Percentiles rank a stretch among this genome's conserved stretches.
These are phyloP conservation scores for Curvularia verruculosa DNA, from an alignment of 2,329 filamentous ascomycete species.

Conservation along the genomic window DNA sequence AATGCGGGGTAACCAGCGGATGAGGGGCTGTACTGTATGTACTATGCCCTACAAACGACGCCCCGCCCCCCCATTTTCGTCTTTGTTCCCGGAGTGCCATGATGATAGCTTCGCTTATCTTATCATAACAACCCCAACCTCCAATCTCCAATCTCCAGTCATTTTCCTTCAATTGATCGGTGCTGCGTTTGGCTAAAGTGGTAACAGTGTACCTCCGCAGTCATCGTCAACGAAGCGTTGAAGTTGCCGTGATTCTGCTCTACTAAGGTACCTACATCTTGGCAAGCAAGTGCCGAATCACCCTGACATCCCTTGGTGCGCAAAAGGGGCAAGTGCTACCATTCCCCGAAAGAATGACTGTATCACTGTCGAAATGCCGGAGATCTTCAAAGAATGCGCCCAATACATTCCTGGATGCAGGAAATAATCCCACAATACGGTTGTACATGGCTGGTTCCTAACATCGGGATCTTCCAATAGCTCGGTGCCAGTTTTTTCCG, in stretches of 20 bases:
- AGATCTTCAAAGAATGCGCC: constrained; percentile 24
- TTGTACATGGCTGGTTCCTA: not conserved
- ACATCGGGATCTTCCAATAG: not conserved
- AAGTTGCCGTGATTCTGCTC: not conserved
- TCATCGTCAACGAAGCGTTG: not conserved
- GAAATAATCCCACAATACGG: constrained; percentile 26
- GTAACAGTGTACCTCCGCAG: not conserved
- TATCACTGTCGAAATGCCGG: constrained; percentile 18
- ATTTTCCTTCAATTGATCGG: not conserved
- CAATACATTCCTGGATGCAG: constrained; percentile 21
- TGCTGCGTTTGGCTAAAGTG: not conserved
- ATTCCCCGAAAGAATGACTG: not conserved
- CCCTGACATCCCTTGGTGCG: not conserved
- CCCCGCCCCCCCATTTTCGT: constrained; percentile 1
- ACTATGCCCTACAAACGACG: constrained; percentile 14
- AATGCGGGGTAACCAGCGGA: constrained; percentile 21
- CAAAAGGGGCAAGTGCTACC: constrained; percentile 22
- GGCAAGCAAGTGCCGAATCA: not conserved
- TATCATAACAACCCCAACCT: constrained; percentile 10
- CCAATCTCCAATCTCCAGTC: constrained; percentile 1
- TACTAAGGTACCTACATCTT: not conserved
- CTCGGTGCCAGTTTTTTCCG: not conserved
- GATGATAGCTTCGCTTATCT: constrained; percentile 2
- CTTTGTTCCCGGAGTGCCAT: not conserved
- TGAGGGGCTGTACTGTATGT: constrained; percentile 9